Evolutionary conservation across 495 filamentous ascomycete species (phyloP).

Genomic region (Aspergillus panamensis): DNA sequence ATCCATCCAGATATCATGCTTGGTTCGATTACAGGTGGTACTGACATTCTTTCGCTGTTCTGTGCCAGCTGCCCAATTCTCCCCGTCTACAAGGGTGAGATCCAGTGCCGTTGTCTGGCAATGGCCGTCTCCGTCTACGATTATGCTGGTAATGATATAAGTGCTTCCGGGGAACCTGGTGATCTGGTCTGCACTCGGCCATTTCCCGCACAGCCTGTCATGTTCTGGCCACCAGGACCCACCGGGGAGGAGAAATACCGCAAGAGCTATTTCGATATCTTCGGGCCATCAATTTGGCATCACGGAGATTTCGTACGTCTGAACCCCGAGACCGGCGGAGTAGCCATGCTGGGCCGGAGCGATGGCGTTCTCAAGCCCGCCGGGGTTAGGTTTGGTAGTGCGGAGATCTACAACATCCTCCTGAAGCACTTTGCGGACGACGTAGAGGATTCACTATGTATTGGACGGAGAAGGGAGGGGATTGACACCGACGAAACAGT

Average conservation of each 20-base stretch:
- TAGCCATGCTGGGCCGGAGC: conserved; percentile 83
- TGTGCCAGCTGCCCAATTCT: conserved; percentile 78
- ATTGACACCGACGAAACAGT: conserved; percentile 79
- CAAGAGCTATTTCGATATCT: conserved; percentile 83
- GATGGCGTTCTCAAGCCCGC: conserved; percentile 88
- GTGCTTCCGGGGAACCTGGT: conserved; percentile 63
- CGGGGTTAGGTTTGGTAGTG: conserved; percentile 82
- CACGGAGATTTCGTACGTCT: conserved; percentile 91
- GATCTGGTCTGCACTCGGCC: conserved; percentile 84
- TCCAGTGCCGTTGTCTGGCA: conserved; percentile 84
- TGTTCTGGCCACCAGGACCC: conserved; percentile 70
- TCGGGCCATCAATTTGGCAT: conserved; percentile 73
- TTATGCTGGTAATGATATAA: conserved; percentile 50
- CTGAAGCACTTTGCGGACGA: conserved; percentile 72
- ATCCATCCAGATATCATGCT: conserved; percentile 75
- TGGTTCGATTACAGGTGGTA: conserved; percentile 82
- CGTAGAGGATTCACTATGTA: conserved; percentile 79
- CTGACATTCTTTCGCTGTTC: conserved; percentile 92
- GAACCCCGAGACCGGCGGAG: conserved; percentile 66
- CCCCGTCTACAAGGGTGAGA: conserved; percentile 84
- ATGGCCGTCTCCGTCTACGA: conserved; percentile 85
- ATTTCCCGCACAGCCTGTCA: conserved; percentile 87
- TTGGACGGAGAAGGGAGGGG: conserved; percentile 66
- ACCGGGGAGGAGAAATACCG: conserved; percentile 70
- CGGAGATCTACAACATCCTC: conserved; percentile 91